These are phyloP conservation scores for Chenopodium album DNA, from an alignment of 148 eudicot genomes.

Conservation along the genomic window DNA sequence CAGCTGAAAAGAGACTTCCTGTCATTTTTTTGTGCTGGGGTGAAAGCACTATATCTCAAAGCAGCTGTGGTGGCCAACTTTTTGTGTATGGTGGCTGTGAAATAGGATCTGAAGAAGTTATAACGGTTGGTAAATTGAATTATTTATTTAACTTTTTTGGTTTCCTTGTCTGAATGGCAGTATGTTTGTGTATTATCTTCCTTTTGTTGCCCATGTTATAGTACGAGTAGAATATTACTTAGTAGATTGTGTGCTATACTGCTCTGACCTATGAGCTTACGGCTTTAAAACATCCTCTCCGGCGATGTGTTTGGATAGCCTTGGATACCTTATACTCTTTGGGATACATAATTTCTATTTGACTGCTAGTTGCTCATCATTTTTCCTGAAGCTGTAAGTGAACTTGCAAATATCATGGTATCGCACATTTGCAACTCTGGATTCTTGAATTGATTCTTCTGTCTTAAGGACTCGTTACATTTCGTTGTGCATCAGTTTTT, in stretches of 20 bases:
- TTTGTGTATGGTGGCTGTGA: constrained; percentile 79
- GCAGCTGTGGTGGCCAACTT: constrained; percentile 56
- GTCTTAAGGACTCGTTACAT: not conserved
- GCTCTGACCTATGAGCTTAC: not conserved
- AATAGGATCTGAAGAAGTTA: constrained; percentile 75
- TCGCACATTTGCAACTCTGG: not conserved
- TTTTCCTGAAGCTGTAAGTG: not conserved
- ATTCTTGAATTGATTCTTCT: not conserved
- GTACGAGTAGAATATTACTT: not conserved
- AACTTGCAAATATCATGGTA: not conserved
- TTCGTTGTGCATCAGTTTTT: not conserved
- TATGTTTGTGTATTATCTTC: not conserved
- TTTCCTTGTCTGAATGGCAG: not conserved
- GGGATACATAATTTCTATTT: not conserved
- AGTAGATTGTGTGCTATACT: not conserved
- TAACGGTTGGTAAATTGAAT: constrained; percentile 51
- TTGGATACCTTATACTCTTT: not conserved
- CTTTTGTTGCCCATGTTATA: not conserved
- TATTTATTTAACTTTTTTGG: not conserved
- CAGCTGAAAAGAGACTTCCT: constrained; percentile 68
- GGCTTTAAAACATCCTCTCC: not conserved
- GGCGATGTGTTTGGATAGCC: not conserved
- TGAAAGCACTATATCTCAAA: constrained; percentile 43
- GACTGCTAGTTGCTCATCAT: not conserved
- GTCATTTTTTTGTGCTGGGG: constrained; percentile 63